Base-by-base conservation (phyloP, 805 yeast genomes). In the Candida caryicola region DNA sequence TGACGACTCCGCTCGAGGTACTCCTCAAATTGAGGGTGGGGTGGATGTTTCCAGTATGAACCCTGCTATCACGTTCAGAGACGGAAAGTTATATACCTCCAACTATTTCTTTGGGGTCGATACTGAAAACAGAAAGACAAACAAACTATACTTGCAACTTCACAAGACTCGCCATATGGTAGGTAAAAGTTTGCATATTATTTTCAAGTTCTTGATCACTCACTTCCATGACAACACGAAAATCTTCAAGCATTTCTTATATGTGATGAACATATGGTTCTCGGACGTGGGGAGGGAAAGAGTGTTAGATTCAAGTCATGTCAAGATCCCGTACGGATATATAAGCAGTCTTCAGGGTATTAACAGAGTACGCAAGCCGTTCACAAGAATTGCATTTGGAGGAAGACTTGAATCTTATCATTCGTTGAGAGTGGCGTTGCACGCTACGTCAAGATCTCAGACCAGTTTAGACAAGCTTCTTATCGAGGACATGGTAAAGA, bases 201-300 rank as follows among this genome's bases (percentile, higher is more conserved):
- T 85, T 4, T 74, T 70, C 38, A 50, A 59, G 6, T 74, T 71
- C 45, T 59, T 88, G 40, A 50, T 60, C 5, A 57, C 66, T 1
- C 61, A 75, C 34, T 73, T 73, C 31, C 79, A 75, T 29, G 88
- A 85, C 43, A 82, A 86, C 43, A 75, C 84, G 5, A 74, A 76
- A 9, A 55, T 84, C 4, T 74, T 81, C 54, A 78, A 78, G 44
- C 76, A 79, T 32, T 69, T 82, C 23, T 60, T 88, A 23, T 76
- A 78, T 51, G 80, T 82, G 3, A 55, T 83, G 31, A 79, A 82
- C 44, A 77, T 82, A 5, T 93, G 95, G 87, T 81, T 83, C 49
- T 70, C 83, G 17, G 93, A 88, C 53, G 82, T 83, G 17, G 95
- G 95, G 2, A 73, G 77, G 39, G 95, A 86, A 47, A 65, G 83